phyloP scores from a whole-genome alignment of 345 rosid species.

The Trapa incisa region DNA sequence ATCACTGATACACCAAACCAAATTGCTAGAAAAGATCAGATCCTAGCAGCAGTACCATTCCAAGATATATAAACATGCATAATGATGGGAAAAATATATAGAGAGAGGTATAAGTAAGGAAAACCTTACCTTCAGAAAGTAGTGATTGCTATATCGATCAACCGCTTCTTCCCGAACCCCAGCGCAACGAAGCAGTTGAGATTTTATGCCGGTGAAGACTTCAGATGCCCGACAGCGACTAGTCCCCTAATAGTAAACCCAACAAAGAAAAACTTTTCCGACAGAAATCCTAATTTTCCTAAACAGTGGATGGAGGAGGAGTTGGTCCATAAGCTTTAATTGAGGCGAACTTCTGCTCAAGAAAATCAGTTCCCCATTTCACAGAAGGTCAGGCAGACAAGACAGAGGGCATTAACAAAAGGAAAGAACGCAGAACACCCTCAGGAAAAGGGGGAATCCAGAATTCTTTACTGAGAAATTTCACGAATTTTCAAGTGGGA shows the following conservation, averaged over 20 bases:
- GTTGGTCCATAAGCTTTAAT: background rate
- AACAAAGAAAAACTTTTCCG: background rate
- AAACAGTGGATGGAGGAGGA: background rate
- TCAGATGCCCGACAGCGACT: background rate
- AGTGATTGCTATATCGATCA: background rate
- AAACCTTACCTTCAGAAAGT: background rate
- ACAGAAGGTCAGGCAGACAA: background rate
- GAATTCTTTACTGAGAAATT: background rate
- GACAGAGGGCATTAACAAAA: too few species aligned
- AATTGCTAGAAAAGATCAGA: constrained; percentile 1
- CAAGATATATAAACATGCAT: too few species aligned
- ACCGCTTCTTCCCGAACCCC: too few species aligned
- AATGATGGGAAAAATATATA: too few species aligned
- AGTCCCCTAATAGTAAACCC: too few species aligned
- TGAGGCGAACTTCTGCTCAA: background rate
- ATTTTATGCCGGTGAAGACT: background rate
- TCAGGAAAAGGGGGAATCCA: background rate
- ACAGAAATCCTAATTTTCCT: background rate
- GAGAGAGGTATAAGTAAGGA: background rate
- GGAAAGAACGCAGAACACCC: background rate
- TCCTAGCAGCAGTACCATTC: background rate
- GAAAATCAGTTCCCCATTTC: constrained; percentile 1
- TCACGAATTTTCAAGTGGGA: background rate
- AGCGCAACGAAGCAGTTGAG: constrained; percentile 1
- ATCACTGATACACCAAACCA: background rate